Conservation (phyloP, 2,329 filamentous ascomycete genomes). For the Alternaria gansuensis region DNA sequence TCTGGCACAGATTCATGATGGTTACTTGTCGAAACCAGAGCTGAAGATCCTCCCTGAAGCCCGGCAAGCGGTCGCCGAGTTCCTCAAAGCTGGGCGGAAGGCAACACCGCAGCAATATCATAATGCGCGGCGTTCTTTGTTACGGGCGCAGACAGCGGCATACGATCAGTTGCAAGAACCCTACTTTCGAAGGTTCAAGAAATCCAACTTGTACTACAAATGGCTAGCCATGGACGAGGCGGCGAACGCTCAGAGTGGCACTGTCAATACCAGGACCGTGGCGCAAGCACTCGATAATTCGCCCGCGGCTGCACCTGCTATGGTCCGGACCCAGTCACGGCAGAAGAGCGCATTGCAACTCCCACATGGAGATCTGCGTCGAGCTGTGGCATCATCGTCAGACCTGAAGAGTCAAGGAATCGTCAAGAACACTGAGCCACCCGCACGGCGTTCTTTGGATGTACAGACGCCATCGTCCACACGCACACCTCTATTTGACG, state of each 20-base stretch:
- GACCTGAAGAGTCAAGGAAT: conserved; percentile 64
- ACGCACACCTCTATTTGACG: conserved; percentile 74
- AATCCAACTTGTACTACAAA: conserved; percentile 94
- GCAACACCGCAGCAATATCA: conserved; percentile 85
- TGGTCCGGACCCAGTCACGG: conserved; percentile 60
- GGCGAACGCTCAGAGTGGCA: conserved; percentile 46
- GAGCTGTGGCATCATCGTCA: conserved; percentile 68
- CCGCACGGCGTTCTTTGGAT: conserved; percentile 75
- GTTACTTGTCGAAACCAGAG: conserved; percentile 83
- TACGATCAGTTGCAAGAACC: conserved; percentile 84
- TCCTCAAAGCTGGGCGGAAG: conserved; percentile 77
- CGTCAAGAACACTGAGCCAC: conserved; percentile 55
- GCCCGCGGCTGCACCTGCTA: conserved; percentile 41
- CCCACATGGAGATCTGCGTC: conserved; percentile 61
- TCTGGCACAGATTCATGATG: conserved; percentile 88
- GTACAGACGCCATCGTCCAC: conserved; percentile 60
- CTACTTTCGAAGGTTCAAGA: conserved; percentile 86
- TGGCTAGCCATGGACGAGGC: conserved; percentile 87
- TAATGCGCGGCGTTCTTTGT: conserved; percentile 79
- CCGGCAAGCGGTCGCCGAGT: conserved; percentile 75
- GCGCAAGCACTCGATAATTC: conserved; percentile 42
- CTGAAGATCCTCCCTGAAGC: conserved; percentile 77
- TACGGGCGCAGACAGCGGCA: conserved; percentile 82
- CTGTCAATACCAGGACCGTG: conserved; percentile 38
- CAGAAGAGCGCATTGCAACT: conserved; percentile 50